These are phyloP conservation scores for Amanita phalloides DNA, from an alignment of 768 basidiomycete species.

Conservation along the genomic window DNA sequence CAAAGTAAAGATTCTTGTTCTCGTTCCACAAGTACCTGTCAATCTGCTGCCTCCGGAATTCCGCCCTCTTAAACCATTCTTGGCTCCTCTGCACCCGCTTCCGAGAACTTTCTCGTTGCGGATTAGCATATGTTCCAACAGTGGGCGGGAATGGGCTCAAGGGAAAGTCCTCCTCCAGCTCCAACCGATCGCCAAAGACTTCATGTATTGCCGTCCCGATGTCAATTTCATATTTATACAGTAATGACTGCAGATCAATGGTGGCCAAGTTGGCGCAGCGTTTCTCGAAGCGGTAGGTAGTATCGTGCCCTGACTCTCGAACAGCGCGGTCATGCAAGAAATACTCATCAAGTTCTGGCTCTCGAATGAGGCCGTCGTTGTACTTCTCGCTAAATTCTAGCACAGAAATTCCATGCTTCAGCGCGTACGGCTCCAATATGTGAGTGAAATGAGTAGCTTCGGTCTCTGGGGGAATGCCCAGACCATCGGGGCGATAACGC, in stretches of 20 bases:
- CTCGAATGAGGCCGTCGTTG: slow-evolving; percentile 72
- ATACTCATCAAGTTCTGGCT: slow-evolving; percentile 91
- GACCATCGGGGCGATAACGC: slow-evolving; percentile 85
- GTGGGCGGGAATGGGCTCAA: slow-evolving; percentile 88
- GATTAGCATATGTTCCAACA: slow-evolving; percentile 55
- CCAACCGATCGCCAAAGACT: slow-evolving; percentile 87
- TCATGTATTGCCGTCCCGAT: slow-evolving; percentile 97
- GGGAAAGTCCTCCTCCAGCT: slow-evolving; percentile 86
- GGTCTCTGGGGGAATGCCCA: slow-evolving; percentile 97
- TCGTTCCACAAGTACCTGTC: slow-evolving; percentile 98
- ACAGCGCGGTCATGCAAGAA: slow-evolving; percentile 96
- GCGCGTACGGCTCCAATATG: slow-evolving; percentile 90
- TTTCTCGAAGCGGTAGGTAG: slow-evolving; percentile 95
- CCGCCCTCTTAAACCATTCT: slow-evolving; percentile 91
- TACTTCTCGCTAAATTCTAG: slow-evolving; percentile 97
- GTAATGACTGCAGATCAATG: slow-evolving; percentile 87
- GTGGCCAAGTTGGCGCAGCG: slow-evolving; percentile 95
- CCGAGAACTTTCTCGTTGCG: slow-evolving; percentile 48
- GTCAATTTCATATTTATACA: slow-evolving; percentile 98
- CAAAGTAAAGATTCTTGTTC: slow-evolving; percentile 87
- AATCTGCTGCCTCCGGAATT: slow-evolving; percentile 73
- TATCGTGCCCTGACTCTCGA: slow-evolving; percentile 93
- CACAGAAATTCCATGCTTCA: slow-evolving; percentile 85
- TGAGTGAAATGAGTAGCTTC: slow-evolving; percentile 98
- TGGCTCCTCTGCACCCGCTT: slow-evolving; percentile 59